Evolutionary conservation across 2,329 filamentous ascomycete species (phyloP), one percentile per base, ranked within the genome.

Genomic region (Trichoderma simmonsii): DNA sequence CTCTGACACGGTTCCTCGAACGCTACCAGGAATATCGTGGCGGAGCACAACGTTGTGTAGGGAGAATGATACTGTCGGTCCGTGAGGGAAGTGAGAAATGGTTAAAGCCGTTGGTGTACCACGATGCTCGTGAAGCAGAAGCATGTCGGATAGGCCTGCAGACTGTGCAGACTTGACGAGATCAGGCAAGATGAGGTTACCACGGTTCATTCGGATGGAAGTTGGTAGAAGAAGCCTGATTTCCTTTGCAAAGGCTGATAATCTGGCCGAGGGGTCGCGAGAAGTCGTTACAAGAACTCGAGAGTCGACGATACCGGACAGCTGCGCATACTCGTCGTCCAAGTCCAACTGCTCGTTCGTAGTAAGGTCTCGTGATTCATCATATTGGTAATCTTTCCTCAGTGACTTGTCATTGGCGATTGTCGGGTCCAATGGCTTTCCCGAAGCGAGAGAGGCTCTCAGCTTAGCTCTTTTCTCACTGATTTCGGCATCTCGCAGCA

Each of bases 211-310:
- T 11, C 95, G 89, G 73, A 98, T 95, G 0, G 91, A 88, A 0
- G 95, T 98, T 0, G 95, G 95, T 1, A 97, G 85, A 6, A 97
- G 84, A 24, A 97, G 85, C 66, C 94, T 87, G 68, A 97, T 92
- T 81, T 98, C 96, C 80, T 99, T 98, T 34, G 94, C 92, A 79
- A 99, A 99, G 0, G 93, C 91, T n/a, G 90, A 88, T 9, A 99
- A 86, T 69, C 96, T 88, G 62, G 93, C 92, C 34, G 92, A 95
- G 24, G 96, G 95, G 75, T 95, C 92, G 78, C 96, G 89, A 60
- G 93, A 96, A 4, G 96, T 99, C 28, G 95, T 97, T 65, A 98
- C 93, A 7, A 98, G 88, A 4, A 97, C 91, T 68, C 95, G 88
- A 7, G 95, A 94, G 76, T 98, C 96, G 48, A 96, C 89, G 51